phyloP scores from a whole-genome alignment of 768 basidiomycete species.

The Suillus paluster region DNA sequence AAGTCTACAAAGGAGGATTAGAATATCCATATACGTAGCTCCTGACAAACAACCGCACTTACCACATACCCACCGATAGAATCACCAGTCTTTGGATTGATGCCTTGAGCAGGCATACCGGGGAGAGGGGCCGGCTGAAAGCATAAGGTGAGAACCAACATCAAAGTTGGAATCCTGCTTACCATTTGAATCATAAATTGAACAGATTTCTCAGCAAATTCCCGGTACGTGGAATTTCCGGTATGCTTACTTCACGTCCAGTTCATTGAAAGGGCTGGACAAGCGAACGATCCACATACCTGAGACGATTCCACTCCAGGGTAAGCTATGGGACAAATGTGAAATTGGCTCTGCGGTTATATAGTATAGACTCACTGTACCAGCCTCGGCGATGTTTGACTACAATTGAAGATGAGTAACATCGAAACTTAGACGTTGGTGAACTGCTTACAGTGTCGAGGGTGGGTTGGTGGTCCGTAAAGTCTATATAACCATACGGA shows the following conservation, averaged over 20 bases:
- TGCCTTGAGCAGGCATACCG: constrained; percentile 61
- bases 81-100: constrained; percentile 57
- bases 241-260: constrained; percentile 45
- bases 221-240: constrained; percentile 60
- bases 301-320: constrained; percentile 60
- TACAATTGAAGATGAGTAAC: constrained; percentile 33
- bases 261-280: neutral
- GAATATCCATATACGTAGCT: neutral
- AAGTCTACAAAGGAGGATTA: constrained; percentile 48
- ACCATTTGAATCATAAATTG: constrained; percentile 52
- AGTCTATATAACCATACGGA: constrained; percentile 44
- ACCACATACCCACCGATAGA: constrained; percentile 61
- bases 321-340: constrained; percentile 45
- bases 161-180: constrained; percentile 23
- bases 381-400: constrained; percentile 52
- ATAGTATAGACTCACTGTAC: constrained; percentile 40
- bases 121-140: constrained; percentile 26
- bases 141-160: neutral
- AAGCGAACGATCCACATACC: constrained; percentile 22
- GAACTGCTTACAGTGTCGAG: constrained; percentile 33
- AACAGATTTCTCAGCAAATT: constrained; percentile 57
- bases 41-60: constrained; percentile 20
- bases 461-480: constrained; percentile 38
- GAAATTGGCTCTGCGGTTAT: neutral
- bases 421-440: neutral